phyloP scores from a whole-genome alignment of 495 filamentous ascomycete species.

The Podospora pseudocomata region DNA sequence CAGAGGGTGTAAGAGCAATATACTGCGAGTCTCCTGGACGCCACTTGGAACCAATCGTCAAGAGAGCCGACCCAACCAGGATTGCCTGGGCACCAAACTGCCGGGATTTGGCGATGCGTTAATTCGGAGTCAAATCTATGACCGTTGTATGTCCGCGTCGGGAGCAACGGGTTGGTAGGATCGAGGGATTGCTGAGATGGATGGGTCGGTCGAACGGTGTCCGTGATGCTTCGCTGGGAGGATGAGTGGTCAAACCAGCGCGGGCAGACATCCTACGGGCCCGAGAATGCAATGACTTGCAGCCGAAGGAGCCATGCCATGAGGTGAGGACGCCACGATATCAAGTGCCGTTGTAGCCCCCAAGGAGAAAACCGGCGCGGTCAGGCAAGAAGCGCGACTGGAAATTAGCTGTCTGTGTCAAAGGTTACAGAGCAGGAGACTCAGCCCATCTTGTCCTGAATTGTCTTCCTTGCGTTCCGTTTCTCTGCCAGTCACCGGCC shows the following conservation, averaged over 20 bases:
- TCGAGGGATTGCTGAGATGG: constrained; percentile 1
- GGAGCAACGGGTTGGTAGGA: background rate
- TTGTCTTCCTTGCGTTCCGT: background rate
- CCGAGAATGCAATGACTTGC: constrained; percentile 4
- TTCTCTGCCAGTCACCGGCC: background rate
- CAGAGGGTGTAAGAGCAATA: constrained; percentile 12
- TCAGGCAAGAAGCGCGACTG: constrained; percentile 1
- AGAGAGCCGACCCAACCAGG: background rate
- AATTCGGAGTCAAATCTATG: constrained; percentile 12
- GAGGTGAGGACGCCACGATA: constrained; percentile 10
- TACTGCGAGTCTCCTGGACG: constrained; percentile 13
- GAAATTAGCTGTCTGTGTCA: constrained; percentile 10
- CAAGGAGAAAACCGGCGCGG: constrained; percentile 1
- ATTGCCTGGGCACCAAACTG: constrained; percentile 2
- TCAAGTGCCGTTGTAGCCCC: background rate
- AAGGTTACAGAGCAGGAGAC: constrained; percentile 9
- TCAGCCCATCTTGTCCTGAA: constrained; percentile 1
- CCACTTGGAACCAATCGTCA: constrained; percentile 12
- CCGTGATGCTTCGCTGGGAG: background rate
- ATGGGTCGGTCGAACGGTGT: background rate
- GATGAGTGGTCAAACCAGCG: constrained; percentile 11
- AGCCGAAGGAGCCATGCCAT: constrained; percentile 7
- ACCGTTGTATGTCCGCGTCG: constrained; percentile 2
- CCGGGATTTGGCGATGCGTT: constrained; percentile 9
- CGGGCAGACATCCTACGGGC: constrained; percentile 6